Evolutionary conservation across 2,329 filamentous ascomycete species (phyloP), one percentile per base, ranked within the genome.

Genomic region (Ascochyta clinopodiicola): DNA sequence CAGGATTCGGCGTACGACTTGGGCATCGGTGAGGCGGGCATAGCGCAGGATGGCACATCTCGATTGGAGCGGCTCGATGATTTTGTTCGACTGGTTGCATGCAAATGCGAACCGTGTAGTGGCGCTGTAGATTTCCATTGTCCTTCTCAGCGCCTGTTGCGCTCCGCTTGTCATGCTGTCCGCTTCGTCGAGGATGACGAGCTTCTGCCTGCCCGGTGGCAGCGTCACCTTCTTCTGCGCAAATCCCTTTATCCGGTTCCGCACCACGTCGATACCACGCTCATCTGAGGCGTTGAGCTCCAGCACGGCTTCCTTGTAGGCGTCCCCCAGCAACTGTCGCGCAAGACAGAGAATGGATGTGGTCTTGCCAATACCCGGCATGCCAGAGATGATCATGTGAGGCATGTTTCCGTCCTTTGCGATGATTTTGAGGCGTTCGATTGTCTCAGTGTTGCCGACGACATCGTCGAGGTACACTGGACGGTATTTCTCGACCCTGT

Each of bases 351-450:
- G 81, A 51, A 99, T 88, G 51, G 92, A 96, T 0, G 95, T 98
- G 4, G 95, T 99, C 82, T 99, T 99, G 77, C 95, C 95, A 71
- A 98, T 99, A 72, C 95, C 95, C 19, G 95, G 95, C 92, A 96
- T 98, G 57, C 95, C 95, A n/a, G 92, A 96, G 70, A 99, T 98
- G 78, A 99, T 98, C 71, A 99, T 87, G 78, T 99, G 95, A 2
- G 95, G 95, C 93, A 99, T 97, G 79, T 99, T 99, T 67, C 95
- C 95, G 79, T 98, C 95, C 77, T 93, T 95, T 42, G 95, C 93
- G 68, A 99, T 98, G 70, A 99, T 98, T 75, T 98, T 98, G 68
- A 99, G 82, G 51, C 95, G 90, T 77, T 98, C 94, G 68, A 99
- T 92, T 1, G 95, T 99, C 76, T 99, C 95, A 19, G 91, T 96